Base-by-base conservation (phyloP, 1,139 yeast species). In the Pichiaceae sp. region DNA sequence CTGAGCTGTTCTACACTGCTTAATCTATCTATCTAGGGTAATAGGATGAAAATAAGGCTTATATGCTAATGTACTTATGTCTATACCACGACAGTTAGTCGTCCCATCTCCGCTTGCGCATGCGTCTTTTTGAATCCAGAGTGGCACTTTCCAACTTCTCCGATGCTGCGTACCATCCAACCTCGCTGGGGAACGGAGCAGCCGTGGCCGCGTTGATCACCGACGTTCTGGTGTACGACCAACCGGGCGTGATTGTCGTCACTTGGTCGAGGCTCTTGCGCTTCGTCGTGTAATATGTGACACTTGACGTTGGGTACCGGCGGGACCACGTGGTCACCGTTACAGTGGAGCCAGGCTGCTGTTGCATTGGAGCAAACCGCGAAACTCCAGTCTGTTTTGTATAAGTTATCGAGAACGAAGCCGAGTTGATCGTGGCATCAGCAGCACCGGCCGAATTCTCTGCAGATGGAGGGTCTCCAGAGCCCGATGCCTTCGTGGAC, bases 331-430 rank as follows among this genome's bases (percentile, higher is more conserved):
- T 61, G 3, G 78, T 66, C 18, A 73, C 76, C 1, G 95, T 80
- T 12, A 85, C 75, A 7, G 60, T 66, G 2, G 82, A 54, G 4
- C 78, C 83, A 6, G 96, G 96, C 61, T 86, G 95, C 41, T 66
- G 59, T 61, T 86, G 96, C 95, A 87, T 86, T 35, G 96, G 95
- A 1, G 96, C 96, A 59, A 63, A 84, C 55, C 85, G 69, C 2
- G 81, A 72, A 35, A 46, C 59, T 28, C 94, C 94, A 0, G 94
- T 81, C 63, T 87, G 96, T 42, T 52, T 43, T 2, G 87, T 72
- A 59, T 86, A 87, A 4, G 87, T 68, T 7, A 84, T 68, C 33
- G 66, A 50, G 44, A 66, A 64, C 1, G 74, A 67, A 17, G 52
- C 52, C 1, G 70, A 54, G 4, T 53, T 40, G 9, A 54, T 52